These are phyloP conservation scores for Aspergillus sp. DNA, from an alignment of 2,329 filamentous ascomycete genomes.

Conservation along the genomic window DNA sequence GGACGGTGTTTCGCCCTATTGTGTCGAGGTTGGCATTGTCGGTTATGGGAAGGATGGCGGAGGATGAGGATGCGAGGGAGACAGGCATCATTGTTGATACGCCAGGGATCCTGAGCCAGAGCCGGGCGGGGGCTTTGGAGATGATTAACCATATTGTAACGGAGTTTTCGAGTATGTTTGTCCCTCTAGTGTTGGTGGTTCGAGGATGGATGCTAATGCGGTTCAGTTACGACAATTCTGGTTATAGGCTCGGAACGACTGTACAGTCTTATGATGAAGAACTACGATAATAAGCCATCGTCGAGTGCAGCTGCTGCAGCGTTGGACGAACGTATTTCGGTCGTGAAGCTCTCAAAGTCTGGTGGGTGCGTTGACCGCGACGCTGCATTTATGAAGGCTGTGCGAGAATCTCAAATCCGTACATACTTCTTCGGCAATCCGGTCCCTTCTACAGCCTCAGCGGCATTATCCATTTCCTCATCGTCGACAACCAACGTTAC, in stretches of 20 bases:
- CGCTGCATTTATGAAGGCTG: conserved; percentile 68
- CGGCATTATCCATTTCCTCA: conserved; percentile 33
- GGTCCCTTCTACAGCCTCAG: conserved; percentile 38
- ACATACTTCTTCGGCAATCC: conserved; percentile 91
- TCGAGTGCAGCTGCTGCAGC: conserved; percentile 44
- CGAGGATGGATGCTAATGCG: conserved; percentile 16
- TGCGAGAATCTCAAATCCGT: conserved; percentile 74
- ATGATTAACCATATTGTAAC: conserved; percentile 76
- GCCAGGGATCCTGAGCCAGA: conserved; percentile 66
- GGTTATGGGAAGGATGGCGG: conserved; percentile 72
- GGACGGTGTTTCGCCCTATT: conserved; percentile 70
- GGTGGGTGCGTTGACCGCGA: conserved; percentile 80
- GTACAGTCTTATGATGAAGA: conserved; percentile 70
- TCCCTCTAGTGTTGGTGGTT: not conserved
- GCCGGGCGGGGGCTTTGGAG: conserved; percentile 66
- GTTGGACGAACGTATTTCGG: conserved; percentile 66
- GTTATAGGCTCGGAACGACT: conserved; percentile 78
- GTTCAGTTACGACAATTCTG: conserved; percentile 71
- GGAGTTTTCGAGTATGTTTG: conserved; percentile 59
- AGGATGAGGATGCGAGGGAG: conserved; percentile 68
- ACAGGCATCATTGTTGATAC: conserved; percentile 86
- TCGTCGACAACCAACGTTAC: conserved; percentile 59
- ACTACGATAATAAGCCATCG: conserved; percentile 59
- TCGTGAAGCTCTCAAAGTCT: conserved; percentile 79
- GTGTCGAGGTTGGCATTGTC: conserved; percentile 75